Evolutionary conservation across 2,329 filamentous ascomycete genomes (phyloP).

Genomic region (Beauveria brongniartii): DNA sequence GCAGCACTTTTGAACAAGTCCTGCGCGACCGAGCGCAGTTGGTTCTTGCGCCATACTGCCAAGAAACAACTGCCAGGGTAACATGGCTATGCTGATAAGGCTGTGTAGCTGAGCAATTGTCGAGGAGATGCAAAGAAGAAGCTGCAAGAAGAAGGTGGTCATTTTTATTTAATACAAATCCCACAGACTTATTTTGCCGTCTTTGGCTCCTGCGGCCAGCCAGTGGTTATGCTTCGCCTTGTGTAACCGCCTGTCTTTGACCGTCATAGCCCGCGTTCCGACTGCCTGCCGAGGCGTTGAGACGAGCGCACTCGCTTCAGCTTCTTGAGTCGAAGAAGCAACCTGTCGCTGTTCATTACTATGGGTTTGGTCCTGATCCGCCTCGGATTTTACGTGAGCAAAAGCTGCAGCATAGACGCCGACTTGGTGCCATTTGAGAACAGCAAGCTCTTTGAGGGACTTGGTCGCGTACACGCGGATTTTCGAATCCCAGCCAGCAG

Average conservation of each 20-base stretch:
- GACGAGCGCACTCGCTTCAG: neutral
- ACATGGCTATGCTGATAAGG: no score
- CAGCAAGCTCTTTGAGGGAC: constrained; percentile 78
- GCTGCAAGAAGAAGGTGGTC: neutral
- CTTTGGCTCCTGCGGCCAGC: constrained; percentile 85
- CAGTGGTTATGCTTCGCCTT: constrained; percentile 71
- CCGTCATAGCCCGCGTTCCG: constrained; percentile 20
- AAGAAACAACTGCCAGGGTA: no score
- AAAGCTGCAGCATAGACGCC: constrained; percentile 81
- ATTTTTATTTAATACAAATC: constrained; percentile 61
- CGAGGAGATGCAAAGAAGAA: neutral
- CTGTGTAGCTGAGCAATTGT: neutral
- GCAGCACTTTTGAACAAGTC: neutral
- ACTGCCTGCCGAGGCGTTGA: constrained; percentile 4
- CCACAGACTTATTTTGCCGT: constrained; percentile 93
- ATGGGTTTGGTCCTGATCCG: neutral
- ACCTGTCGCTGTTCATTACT: neutral
- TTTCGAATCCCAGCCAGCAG: constrained; percentile 84
- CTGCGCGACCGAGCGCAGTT: neutral
- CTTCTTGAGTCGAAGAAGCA: neutral
- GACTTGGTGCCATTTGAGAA: constrained; percentile 88
- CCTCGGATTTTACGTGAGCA: constrained; percentile 32
- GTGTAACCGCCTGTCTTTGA: constrained; percentile 55
- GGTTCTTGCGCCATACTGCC: no score
- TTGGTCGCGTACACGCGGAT: constrained; percentile 74